Percentiles rank a stretch among this genome's conserved stretches.
Conservation (phyloP, 2,329 filamentous ascomycete species). For the Helicocarpus griseus region DNA sequence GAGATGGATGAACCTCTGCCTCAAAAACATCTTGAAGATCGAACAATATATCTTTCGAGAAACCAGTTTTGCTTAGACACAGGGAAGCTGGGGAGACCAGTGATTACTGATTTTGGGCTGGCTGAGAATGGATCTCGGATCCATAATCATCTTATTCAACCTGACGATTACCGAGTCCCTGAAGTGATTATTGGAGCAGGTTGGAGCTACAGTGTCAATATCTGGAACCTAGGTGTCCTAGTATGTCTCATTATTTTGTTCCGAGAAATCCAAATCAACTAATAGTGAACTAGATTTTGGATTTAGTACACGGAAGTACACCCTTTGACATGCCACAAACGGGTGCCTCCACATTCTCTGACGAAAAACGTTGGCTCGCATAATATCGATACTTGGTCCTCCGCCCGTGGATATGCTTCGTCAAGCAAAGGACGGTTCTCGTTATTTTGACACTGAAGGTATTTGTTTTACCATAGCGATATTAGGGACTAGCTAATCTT, state of each 20-base stretch:
- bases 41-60: conserved; percentile 24
- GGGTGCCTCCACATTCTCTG: no score
- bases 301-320: conserved; percentile 15
- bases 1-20: conserved; percentile 21
- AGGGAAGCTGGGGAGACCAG: conserved; percentile 16
- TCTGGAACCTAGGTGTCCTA: conserved; percentile 27
- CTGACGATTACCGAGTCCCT: conserved; percentile 24
- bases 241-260: no score
- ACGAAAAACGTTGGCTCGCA: conserved; percentile 13
- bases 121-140: conserved; percentile 19
- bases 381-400: conserved; percentile 10
- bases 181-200: conserved; percentile 27
- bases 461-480: conserved; percentile 12
- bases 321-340: no score
- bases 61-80: conserved; percentile 18
- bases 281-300: background rate
- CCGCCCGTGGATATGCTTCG: conserved; percentile 9
- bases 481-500: conserved; percentile 8
- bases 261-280: no score
- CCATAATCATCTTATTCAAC: conserved; percentile 36
- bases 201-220: conserved; percentile 26
- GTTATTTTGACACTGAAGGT: conserved; percentile 18
- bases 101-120: conserved; percentile 26
- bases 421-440: conserved; percentile 9
- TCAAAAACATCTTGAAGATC: conserved; percentile 19